These are phyloP conservation scores for Dryas drummondii DNA, from an alignment of 306 rosid genomes.

Conservation along the genomic window DNA sequence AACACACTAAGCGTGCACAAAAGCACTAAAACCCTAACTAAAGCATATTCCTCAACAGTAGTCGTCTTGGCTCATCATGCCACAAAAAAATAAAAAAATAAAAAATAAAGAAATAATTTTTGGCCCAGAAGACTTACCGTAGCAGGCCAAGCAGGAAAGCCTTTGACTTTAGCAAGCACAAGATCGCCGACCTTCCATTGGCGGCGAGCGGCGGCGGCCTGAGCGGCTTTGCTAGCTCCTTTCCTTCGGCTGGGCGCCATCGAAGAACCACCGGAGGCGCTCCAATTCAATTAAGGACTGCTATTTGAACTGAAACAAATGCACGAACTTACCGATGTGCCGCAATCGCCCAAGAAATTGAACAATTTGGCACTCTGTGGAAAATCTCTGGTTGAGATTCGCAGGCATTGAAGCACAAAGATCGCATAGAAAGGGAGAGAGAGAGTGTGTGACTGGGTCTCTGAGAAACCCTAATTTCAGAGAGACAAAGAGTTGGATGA, in stretches of 20 bases:
- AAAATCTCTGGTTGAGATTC: slow-evolving; percentile 32
- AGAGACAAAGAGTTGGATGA: background rate
- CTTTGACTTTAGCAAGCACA: slow-evolving; percentile 92
- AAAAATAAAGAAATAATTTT: background rate
- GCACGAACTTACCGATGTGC: slow-evolving; percentile 20
- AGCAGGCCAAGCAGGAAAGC: slow-evolving; percentile 99
- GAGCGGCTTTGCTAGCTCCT: slow-evolving; percentile 74
- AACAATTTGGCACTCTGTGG: slow-evolving; percentile 36
- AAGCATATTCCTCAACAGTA: background rate
- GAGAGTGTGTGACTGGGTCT: background rate
- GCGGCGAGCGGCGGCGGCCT: slow-evolving; percentile 81
- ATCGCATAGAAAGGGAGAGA: slow-evolving; percentile 13
- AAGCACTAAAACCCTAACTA: slow-evolving; percentile 35
- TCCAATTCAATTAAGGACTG: slow-evolving; percentile 37
- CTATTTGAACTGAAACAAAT: slow-evolving; percentile 39
- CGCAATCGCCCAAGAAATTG: slow-evolving; percentile 46
- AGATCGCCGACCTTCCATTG: slow-evolving; percentile 97
- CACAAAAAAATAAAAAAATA: background rate
- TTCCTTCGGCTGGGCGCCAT: slow-evolving; percentile 90
- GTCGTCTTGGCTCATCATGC: background rate
- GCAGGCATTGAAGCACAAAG: slow-evolving; percentile 66
- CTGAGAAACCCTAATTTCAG: slow-evolving; percentile 54
- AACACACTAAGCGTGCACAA: slow-evolving; percentile 10
- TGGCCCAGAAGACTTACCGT: slow-evolving; percentile 41
- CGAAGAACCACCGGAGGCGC: slow-evolving; percentile 21